phyloP scores from a whole-genome alignment of 2,329 filamentous ascomycete genomes.

The Penicillium sp. region DNA sequence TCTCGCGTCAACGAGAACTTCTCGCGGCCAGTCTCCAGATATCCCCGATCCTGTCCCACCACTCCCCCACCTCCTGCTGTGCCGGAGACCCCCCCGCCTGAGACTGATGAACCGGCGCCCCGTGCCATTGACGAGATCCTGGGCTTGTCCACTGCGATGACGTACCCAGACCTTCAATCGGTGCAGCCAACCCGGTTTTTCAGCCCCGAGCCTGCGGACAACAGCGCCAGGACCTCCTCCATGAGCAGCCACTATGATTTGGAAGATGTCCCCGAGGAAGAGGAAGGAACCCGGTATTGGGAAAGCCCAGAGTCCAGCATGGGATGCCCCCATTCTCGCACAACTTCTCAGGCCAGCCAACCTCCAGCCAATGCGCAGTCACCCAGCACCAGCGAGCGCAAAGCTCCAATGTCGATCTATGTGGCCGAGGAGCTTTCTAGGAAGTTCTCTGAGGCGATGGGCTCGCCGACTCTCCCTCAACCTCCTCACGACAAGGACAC shows the following conservation, averaged over 20 bases:
- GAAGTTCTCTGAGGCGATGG: constrained; percentile 41
- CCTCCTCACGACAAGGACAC: constrained; percentile 12
- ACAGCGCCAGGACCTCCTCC: constrained; percentile 33
- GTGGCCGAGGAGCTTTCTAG: constrained; percentile 29
- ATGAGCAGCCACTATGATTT: constrained; percentile 36
- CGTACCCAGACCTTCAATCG: constrained; percentile 28
- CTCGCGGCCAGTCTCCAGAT: constrained; percentile 44
- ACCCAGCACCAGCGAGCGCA: constrained; percentile 13
- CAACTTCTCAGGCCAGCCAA: constrained; percentile 15
- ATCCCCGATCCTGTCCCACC: constrained; percentile 34
- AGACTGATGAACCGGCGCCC: constrained; percentile 29
- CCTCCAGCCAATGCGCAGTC: constrained; percentile 5
- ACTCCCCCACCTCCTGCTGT: constrained; percentile 34
- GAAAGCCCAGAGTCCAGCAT: constrained; percentile 24
- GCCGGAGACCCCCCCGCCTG: constrained; percentile 27
- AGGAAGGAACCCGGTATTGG: constrained; percentile 26
- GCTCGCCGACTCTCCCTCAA: constrained; percentile 34
- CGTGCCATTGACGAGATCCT: constrained; percentile 37
- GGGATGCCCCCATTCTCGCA: constrained; percentile 13
- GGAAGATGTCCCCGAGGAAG: constrained; percentile 41
- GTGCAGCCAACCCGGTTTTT: constrained; percentile 29
- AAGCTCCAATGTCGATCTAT: constrained; percentile 26
- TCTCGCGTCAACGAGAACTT: constrained; percentile 46
- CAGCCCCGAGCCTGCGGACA: constrained; percentile 37
- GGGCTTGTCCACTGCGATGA: constrained; percentile 25